These are phyloP conservation scores for Xylariaceae sp. DNA, from an alignment of 2,329 filamentous ascomycete genomes.

Conservation along the genomic window DNA sequence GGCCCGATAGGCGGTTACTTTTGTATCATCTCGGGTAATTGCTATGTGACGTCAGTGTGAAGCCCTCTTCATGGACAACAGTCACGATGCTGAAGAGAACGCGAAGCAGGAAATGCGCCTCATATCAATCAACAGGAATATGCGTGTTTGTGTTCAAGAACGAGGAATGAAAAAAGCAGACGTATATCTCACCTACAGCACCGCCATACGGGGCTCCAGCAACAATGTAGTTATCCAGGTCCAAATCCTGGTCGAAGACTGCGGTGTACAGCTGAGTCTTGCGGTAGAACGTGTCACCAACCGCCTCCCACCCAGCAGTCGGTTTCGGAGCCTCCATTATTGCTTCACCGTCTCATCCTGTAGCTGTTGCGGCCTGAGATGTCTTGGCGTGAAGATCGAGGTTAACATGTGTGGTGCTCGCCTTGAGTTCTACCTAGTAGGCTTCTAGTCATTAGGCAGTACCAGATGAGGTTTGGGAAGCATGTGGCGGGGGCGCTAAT, in stretches of 20 bases:
- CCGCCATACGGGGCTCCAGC: constrained; percentile 90
- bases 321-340: constrained; percentile 59
- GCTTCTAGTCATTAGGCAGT: no score
- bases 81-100: background rate
- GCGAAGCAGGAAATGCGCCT: background rate
- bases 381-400: no score
- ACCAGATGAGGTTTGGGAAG: no score
- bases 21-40: constrained; percentile 82
- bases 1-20: constrained; percentile 74
- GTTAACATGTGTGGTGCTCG: background rate
- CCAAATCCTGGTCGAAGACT: constrained; percentile 87
- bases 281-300: constrained; percentile 92
- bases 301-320: constrained; percentile 88
- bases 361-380: background rate
- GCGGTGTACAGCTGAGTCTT: constrained; percentile 91
- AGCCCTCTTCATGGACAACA: no score
- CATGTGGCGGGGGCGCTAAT: no score
- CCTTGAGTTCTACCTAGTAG: background rate
- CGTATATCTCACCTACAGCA: constrained; percentile 68
- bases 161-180: constrained; percentile 1
- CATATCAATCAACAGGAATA: no score
- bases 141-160: no score
- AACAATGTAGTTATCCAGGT: constrained; percentile 91
- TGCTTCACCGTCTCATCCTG: constrained; percentile 27
- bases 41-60: constrained; percentile 50